Evolutionary conservation across 176 grass and related monocot genomes (phyloP).

Genomic region (Aegilops sharonensis): DNA sequence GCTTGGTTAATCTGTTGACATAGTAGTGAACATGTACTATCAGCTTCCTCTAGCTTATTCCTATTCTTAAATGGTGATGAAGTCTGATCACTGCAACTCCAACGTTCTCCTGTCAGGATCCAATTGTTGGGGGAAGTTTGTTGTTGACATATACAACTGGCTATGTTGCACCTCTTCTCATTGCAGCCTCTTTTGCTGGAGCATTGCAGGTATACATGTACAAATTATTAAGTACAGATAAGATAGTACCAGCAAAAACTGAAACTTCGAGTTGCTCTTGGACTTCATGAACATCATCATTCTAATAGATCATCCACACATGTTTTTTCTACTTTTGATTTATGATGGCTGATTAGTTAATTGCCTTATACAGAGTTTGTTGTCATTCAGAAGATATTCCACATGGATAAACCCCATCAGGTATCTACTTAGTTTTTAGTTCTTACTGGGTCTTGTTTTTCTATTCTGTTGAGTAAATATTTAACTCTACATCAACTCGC

Average conservation of each 20-base stretch:
- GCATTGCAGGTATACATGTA: conserved; percentile 66
- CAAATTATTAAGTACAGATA: background rate
- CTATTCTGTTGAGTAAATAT: background rate
- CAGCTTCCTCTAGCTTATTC: background rate
- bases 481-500: background rate
- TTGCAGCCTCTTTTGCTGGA: conserved; percentile 98
- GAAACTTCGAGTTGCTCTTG: background rate
- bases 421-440: conserved; percentile 47
- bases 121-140: conserved; percentile 79
- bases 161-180: conserved; percentile 92
- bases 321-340: conserved; percentile 20
- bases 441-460: background rate
- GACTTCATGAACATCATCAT: background rate
- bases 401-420: conserved; percentile 97
- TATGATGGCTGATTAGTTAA: conserved; percentile 14
- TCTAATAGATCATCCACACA: background rate
- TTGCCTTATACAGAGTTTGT: conserved; percentile 64
- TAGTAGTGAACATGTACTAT: background rate
- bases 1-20: background rate
- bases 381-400: conserved; percentile 89
- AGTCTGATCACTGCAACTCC: background rate
- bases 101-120: conserved; percentile 61
- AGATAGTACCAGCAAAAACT: conserved; percentile 11
- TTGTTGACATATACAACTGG: conserved; percentile 93
- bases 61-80: conserved; percentile 10